Evolutionary conservation across 345 rosid genomes (phyloP), one percentile per base, ranked within the genome.

Genomic region (Viola odorata): DNA sequence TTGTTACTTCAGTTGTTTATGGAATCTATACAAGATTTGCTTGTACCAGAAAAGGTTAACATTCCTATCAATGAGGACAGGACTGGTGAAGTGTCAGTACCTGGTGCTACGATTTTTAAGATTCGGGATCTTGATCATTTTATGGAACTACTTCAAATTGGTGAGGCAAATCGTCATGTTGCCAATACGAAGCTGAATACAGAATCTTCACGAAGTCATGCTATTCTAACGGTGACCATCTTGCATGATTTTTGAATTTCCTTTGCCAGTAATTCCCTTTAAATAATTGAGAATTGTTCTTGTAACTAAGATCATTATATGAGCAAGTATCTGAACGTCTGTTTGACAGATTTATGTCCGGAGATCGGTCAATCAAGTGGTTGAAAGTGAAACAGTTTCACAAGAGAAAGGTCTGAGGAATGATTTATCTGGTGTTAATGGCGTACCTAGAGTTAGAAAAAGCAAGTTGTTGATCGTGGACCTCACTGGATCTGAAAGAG

Each of bases 141-240:
- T 73, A 60, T 79, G 60, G 84, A 84, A 75, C 73, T 92, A 66
- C 78, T 92, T 64, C 96, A 84, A 79, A 79, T 80, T 15, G 98
- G 95, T 5, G 96, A 92, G 79, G 71, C 86, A 61, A 89, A 92
- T 73, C 96, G 96, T 8, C 80, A 81, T 79, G 86, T 89, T 5
- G 92, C 98, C 23, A 89, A 89, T 64, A 92, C 98, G 65, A 92
- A 82, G 77, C 81, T 81, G 68, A 89, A 92, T 74, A 84, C 96
- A 12, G 98, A 92, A 79, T 92, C 98, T 71, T 92, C 98, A 16
- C 96, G 96, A 53, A 92, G 98, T 73, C 98, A 92, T 74, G 96
- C 98, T 50, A 84, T 92, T 82, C 85, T 92, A 55, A 79, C 78
- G 89, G 98, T 87, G 70, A 55, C 83, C 42, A 64, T 64, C 50